Base-by-base conservation (phyloP, 805 yeast genomes). In the Danielia reshetovae region DNA sequence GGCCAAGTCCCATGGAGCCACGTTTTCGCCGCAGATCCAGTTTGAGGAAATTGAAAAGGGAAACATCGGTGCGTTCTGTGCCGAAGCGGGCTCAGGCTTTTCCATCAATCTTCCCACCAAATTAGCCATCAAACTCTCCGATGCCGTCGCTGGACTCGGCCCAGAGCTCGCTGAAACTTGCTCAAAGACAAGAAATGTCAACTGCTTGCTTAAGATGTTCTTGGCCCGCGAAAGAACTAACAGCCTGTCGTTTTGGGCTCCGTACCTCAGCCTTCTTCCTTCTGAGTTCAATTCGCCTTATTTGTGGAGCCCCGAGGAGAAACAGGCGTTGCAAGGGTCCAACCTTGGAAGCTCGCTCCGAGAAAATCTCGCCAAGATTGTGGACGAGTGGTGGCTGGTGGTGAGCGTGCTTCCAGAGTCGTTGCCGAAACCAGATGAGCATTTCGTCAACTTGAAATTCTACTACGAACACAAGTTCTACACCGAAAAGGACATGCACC, bases 311-410 rank as follows among this genome's bases (percentile, higher is more conserved):
- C 51, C 66, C 0, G 60, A 59, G 2, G 85, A 81, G 27, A 64
- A 74, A 35, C 54, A 59, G 4, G 51, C 69, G 22, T 54, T 88
- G 8, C 62, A 68, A 27, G 89, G 89, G 0, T 81, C 95, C 0
- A 89, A 87, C 52, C 65, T 85, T 17, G 74, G 71, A n/a, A 60
- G 70, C 27, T 69, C 80, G 2, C 53, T 81, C 22, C 65, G 68
- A 15, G 67, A 67, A n/a, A 70, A 72, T 27, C 52, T 76, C 19
- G 52, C 49, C 4, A 49, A 51, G 4, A 54, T 80, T 36, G 57
- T 79, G 4, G 74, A 74, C 27, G 90, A 83, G 51, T 86, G 89
- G 90, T 48, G 70, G 68, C 53, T 50, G 37, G 39, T 55, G 9
- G 48, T 65, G 18, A 56, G 54, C 24, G 29, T 50, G 14, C 36